Evolutionary conservation across 2,329 filamentous ascomycete species (phyloP), one percentile per base, ranked within the genome.

Genomic region (Chaetomium sp.): DNA sequence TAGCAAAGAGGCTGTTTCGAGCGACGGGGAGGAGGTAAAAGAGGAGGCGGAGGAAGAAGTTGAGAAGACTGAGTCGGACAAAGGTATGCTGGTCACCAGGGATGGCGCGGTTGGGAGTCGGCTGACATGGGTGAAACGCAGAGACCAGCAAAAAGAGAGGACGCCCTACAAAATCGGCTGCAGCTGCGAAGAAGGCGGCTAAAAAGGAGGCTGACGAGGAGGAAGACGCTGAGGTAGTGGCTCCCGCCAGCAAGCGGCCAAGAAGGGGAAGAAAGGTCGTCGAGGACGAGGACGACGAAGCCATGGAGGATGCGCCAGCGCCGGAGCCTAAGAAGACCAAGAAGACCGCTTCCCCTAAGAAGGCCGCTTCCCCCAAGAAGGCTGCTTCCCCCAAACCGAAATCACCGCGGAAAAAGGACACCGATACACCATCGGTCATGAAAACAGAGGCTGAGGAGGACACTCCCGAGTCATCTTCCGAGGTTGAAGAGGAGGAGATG

Each of bases 211-310:
- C 77, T 25, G 78, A 80, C 25, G 81, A 83, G 19, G 82, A 81
- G 1, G 84, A 85, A 5, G 84, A 87, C 66, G 82, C 85, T 12
- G 85, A 85, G 45, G 89, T 87, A 23, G 82, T 84, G 3, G 78
- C 80, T 10, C 70, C 70, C 12, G 67, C 64, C 2, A 70, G 65
- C 5, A 92, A 92, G 74, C 78, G 85, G 65, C 76, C 78, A 33
- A 79, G 85, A 62, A 80, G 79, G 70, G 62, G 69, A 49, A 80
- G 79, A 58, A 79, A 78, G 63, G 79, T 81, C 60, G 69, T 84
- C 13, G 79, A 87, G 57, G 82, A 85, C 8, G 83, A 85, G 3
- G 82, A 85, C 3, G 83, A 85, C 7, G 81, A 84, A 56, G 75
- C 80, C 29, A 80, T 79, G 71, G 75, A 78, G 4, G 75, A 78